Evolutionary conservation across 306 rosid genomes (phyloP).

Genomic region (Cucurbita moschata): DNA sequence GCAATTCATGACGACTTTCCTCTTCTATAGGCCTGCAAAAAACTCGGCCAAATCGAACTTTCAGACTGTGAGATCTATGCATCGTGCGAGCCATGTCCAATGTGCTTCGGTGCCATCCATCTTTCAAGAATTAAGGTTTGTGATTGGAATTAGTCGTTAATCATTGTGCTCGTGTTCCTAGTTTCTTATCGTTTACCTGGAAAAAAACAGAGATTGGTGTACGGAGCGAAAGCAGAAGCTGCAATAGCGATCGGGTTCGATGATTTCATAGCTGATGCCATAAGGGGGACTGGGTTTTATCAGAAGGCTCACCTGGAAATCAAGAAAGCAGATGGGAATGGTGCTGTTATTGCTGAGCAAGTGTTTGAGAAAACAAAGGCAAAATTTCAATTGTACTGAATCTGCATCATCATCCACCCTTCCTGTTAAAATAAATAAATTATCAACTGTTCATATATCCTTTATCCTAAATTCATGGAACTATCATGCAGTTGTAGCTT

Average conservation of each 20-base stretch:
- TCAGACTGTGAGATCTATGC: conserved; percentile 82
- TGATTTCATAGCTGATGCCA: conserved; percentile 67
- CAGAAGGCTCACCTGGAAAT: conserved; percentile 71
- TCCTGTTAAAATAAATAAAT: neutral
- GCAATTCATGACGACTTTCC: neutral
- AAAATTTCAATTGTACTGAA: conserved; percentile 39
- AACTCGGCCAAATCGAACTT: conserved; percentile 60
- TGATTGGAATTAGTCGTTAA: neutral
- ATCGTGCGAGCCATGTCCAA: conserved; percentile 94
- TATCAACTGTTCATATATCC: neutral
- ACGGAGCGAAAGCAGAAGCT: conserved; percentile 81
- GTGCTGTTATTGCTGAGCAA: conserved; percentile 67
- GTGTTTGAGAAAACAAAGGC: conserved; percentile 78
- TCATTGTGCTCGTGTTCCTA: neutral
- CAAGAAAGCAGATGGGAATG: conserved; percentile 71
- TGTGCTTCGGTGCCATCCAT: conserved; percentile 92
- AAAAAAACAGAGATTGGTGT: conserved; percentile 68
- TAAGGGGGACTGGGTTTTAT: conserved; percentile 58
- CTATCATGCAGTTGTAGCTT: neutral
- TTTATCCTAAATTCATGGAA: neutral
- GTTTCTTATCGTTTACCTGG: neutral
- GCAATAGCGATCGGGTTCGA: conserved; percentile 77
- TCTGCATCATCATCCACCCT: too few species aligned
- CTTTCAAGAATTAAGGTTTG: conserved; percentile 74
- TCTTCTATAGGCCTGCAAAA: conserved; percentile 56